Evolutionary conservation across 2,329 filamentous ascomycete species (phyloP).

Genomic region (Chrysoporthe puriensis): DNA sequence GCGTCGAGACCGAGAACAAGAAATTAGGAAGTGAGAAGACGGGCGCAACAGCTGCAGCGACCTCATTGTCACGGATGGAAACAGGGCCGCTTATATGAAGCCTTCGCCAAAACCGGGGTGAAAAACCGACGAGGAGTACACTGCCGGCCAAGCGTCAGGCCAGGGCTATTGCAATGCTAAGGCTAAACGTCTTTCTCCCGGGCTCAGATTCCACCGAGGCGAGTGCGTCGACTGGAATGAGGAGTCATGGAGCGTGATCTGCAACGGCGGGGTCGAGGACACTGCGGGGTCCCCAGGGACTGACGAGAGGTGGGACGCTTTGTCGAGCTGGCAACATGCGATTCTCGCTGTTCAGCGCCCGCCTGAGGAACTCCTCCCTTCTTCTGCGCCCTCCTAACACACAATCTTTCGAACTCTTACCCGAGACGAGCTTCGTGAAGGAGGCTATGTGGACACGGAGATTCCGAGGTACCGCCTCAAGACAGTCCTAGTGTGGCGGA

Average conservation of each 20-base stretch:
- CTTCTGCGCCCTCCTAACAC: not conserved
- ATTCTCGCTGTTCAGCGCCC: not conserved
- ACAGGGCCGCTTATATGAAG: not conserved
- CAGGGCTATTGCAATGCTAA: not conserved
- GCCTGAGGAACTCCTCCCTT: not conserved
- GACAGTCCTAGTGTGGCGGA: not conserved
- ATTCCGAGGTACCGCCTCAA: not conserved
- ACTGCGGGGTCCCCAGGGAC: not conserved
- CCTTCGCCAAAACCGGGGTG: not conserved
- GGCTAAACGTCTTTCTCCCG: not conserved
- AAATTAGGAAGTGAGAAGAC: not conserved
- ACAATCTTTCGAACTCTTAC: not conserved
- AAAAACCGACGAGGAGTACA: not conserved
- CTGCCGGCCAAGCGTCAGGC: not conserved
- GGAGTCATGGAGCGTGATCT: not conserved
- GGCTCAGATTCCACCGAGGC: not conserved
- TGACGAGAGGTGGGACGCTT: not conserved
- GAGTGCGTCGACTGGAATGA: not conserved
- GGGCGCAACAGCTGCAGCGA: not conserved
- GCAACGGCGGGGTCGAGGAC: constrained; percentile 3
- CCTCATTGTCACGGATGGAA: constrained; percentile 5
- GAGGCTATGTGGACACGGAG: not conserved
- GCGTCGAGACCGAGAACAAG: not conserved
- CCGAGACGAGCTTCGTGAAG: not conserved
- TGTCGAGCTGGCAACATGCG: not conserved